Evolutionary conservation across 495 filamentous ascomycete genomes (phyloP), one percentile per base, ranked within the genome.

Genomic region (Neurospora sublineolata): DNA sequence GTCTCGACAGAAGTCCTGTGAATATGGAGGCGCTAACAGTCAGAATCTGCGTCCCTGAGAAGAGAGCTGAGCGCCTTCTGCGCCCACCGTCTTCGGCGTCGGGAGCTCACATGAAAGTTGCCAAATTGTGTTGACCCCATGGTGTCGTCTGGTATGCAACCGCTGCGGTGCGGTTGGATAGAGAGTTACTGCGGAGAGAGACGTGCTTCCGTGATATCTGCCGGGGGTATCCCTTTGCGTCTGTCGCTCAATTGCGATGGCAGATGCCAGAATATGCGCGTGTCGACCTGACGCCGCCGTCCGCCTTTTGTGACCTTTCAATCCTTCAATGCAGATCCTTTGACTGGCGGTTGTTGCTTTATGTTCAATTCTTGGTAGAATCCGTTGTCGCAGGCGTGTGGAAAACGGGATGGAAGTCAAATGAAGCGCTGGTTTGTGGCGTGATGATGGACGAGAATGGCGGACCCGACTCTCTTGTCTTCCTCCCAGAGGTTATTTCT

Each of bases 1-100:
- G 84, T 97, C 93, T 77, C 92, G 91, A 89, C 95, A 99, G 80
- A 99, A 97, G 83, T 95, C 84, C 92, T 97, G 77, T 73, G 23
- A 37, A 68, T 18, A 64, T 64, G 27, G 52, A 64, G 27, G 69
- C 44, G 37, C 52, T 33, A 64, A 64, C 12, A 64, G 52, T 71
- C 68, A 40, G 44, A 37, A 37, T 40, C 23, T 38, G 37, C 27
- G 20, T 27, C 20, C 8, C 33, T 64, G 52, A 69, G 27, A 27
- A 37, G 12, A 11, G 58, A 16, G n/a, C n/a, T 37, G n/a, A 33
- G 11, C 37, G 58, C n/a, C 23, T 20, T 16, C 30, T 37, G 12
- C 67, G 20, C 46, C 36, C 18, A 64, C 46, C 12, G 52, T 64
- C 52, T 64, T 33, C 27, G 6, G 52, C 52, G 52, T 64, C 27